Evolutionary conservation across 2,329 filamentous ascomycete genomes (phyloP), one percentile per base, ranked within the genome.

Genomic region (Penicillium corylophilum): DNA sequence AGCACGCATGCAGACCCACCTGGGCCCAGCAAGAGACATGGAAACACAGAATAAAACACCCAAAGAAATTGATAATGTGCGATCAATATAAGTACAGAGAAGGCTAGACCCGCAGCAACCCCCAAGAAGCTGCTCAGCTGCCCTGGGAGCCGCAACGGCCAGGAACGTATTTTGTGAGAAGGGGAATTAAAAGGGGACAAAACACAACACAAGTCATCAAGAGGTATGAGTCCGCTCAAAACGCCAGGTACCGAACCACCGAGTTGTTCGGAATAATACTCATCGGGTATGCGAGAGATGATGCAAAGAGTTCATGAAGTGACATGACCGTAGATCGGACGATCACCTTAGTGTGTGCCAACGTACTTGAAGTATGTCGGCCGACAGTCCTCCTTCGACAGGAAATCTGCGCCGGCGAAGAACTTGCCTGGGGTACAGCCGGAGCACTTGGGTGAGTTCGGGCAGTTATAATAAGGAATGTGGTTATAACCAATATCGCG

Each of bases 401-500:
- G 77, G 79, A 85, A 96, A 26, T 85, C 77, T 66, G 91, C 92
- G 57, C 94, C 94, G 60, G 95, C 91, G 23, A 90, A 96, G 65
- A 96, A 88, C 53, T 88, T 84, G 44, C 93, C 94, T 0, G 89
- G 83, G n/a, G 86, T 82, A 70, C 93, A 97, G 60, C 89, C 90
- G 60, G 82, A 87, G 71, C 93, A 97, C 73, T 97, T 97, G 44
- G 90, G 89, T 47, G 88, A 95, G 75, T 96, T 97, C 56, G 94
- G 94, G 70, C 94, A 99, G 77, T 99, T 99, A 81, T 95, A 96
- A 77, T 95, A 99, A 41, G 94, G 94, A 48, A 97, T 92, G 64
- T 99, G 94, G 66, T 96, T 91, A 76, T 99, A 99, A 51, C 94
- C 94, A 61, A 99, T 97, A 70, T 99, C 94, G 48, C 93, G 92